These are phyloP conservation scores for Platismatia glauca DNA, from an alignment of 495 filamentous ascomycete species.

Conservation along the genomic window DNA sequence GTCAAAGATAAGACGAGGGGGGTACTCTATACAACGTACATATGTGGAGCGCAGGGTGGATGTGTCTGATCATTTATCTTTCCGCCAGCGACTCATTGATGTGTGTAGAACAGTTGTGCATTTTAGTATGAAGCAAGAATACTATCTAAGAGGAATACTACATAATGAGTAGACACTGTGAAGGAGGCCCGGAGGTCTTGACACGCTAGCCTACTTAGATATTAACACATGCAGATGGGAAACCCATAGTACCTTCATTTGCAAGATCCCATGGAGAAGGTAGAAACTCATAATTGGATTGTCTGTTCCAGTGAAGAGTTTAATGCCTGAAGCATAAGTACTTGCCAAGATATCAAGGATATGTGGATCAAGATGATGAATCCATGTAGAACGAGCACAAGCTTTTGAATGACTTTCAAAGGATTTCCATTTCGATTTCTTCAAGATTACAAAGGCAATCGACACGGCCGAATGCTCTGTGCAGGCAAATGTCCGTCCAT, in stretches of 20 bases:
- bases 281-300: background rate
- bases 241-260: no score
- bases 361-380: background rate
- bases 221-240: no score
- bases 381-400: background rate
- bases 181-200: no score
- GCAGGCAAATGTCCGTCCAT: conserved; percentile 25
- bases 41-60: background rate
- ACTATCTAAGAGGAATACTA: no score
- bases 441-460: conserved; percentile 5
- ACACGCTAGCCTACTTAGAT: no score
- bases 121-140: no score
- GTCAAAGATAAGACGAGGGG: background rate
- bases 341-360: background rate
- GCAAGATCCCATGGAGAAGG: no score
- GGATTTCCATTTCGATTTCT: background rate
- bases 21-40: background rate
- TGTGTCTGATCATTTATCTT: background rate
- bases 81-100: no score
- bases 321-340: background rate
- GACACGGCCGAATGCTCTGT: background rate
- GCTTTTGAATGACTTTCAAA: background rate
- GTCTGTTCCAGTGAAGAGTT: background rate
- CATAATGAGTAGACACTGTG: no score
- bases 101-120: no score